A percentile compares a stretch with the other conserved stretches of the same genome.
phyloP scores from a whole-genome alignment of 768 basidiomycete genomes.

The Paxillus involutus region DNA sequence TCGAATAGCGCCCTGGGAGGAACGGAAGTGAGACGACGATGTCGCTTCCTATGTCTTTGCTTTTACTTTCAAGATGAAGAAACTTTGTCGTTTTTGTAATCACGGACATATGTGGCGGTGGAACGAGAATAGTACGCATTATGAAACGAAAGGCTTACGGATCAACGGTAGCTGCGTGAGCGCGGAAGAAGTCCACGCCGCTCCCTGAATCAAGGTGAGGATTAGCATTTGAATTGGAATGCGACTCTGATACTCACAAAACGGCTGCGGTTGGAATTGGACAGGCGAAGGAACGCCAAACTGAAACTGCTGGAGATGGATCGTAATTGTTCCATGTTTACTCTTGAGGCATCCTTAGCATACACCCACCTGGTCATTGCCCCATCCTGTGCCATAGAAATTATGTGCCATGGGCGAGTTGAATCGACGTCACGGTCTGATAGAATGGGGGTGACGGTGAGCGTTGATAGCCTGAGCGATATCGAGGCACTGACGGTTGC shows the following conservation, averaged over 20 bases:
- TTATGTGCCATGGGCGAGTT: conserved; percentile 39
- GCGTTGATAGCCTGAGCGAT: too few species aligned
- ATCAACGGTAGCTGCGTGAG: conserved; percentile 44
- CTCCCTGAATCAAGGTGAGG: conserved; percentile 43
- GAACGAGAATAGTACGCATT: neutral
- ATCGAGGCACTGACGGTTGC: neutral
- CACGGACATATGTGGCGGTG: neutral
- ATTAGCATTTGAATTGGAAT: neutral
- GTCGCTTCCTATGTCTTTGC: neutral
- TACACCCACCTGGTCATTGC: conserved; percentile 37
- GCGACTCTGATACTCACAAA: conserved; percentile 41
- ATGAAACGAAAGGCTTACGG: conserved; percentile 1
- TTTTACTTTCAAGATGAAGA: neutral
- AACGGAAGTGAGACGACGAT: neutral
- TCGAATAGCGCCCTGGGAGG: conserved; percentile 35
- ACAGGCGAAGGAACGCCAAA: conserved; percentile 35
- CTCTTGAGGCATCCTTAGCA: too few species aligned
- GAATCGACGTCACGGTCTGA: neutral
- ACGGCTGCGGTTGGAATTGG: conserved; percentile 46
- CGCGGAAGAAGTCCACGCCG: conserved; percentile 62
- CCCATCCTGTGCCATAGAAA: conserved; percentile 52
- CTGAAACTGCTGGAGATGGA: conserved; percentile 21
- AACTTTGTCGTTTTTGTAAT: neutral
- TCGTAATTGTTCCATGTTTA: neutral
- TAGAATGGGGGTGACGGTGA: neutral